A percentile compares a stretch with the other conserved stretches of the same genome.
Evolutionary conservation across 2,329 filamentous ascomycete genomes (phyloP).

Genomic region (Trichoderma polysporum): DNA sequence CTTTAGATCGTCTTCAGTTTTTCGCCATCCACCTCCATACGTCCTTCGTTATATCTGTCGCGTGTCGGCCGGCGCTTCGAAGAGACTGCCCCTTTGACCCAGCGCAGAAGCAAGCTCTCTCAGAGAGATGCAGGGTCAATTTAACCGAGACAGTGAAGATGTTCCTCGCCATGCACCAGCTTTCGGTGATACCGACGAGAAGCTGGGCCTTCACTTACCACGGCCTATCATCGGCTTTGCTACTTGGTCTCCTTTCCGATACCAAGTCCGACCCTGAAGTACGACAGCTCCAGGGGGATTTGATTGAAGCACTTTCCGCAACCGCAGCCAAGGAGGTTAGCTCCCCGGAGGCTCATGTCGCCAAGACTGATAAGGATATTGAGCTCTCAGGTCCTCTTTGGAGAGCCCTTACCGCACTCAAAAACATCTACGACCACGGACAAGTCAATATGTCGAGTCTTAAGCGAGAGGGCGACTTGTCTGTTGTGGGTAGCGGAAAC

Average conservation of each 20-base stretch:
- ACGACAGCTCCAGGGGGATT: slow-evolving; percentile 61
- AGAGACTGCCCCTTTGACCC: slow-evolving; percentile 52
- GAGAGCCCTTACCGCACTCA: slow-evolving; percentile 59
- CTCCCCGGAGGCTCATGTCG: slow-evolving; percentile 53
- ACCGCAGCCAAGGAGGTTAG: slow-evolving; percentile 62
- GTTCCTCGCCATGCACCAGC: slow-evolving; percentile 68
- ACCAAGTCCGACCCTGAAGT: slow-evolving; percentile 64
- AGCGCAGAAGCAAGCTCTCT: slow-evolving; percentile 54
- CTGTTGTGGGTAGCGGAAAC: slow-evolving; percentile 46
- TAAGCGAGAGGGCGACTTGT: slow-evolving; percentile 50
- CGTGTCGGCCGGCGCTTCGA: slow-evolving; percentile 61
- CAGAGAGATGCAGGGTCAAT: slow-evolving; percentile 60
- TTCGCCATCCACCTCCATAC: slow-evolving; percentile 65
- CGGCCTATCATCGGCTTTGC: slow-evolving; percentile 62
- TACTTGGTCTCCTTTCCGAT: slow-evolving; percentile 63
- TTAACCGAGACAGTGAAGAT: slow-evolving; percentile 65
- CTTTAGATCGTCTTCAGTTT: slow-evolving; percentile 61
- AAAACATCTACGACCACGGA: slow-evolving; percentile 67
- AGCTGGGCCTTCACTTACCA: slow-evolving; percentile 70
- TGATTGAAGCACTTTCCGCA: slow-evolving; percentile 63
- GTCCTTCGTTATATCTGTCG: slow-evolving; percentile 64
- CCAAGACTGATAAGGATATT: slow-evolving; percentile 58
- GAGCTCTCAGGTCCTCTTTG: slow-evolving; percentile 62
- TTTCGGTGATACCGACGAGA: slow-evolving; percentile 64
- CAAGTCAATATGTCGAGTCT: slow-evolving; percentile 52